phyloP scores from a whole-genome alignment of 2,329 filamentous ascomycete species.

The Sarocladium kiliense region DNA sequence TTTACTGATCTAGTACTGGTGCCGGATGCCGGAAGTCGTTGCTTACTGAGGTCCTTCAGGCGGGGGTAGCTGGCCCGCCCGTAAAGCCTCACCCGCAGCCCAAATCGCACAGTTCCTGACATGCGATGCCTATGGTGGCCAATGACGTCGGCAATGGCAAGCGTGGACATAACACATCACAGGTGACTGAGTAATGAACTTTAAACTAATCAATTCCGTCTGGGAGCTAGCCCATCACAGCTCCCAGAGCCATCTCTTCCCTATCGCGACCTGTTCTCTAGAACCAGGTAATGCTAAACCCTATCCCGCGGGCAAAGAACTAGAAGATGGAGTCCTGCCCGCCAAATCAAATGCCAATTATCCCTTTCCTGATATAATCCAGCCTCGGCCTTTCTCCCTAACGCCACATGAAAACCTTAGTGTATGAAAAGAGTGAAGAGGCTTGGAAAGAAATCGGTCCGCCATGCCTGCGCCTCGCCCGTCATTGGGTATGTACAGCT shows the following conservation, averaged over 20 bases:
- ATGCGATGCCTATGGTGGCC: too few species aligned
- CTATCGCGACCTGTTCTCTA: slow-evolving; percentile 10
- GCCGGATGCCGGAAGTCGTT: neutral
- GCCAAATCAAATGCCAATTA: neutral
- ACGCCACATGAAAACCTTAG: neutral
- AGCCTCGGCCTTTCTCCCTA: neutral
- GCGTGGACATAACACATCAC: too few species aligned
- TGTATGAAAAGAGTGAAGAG: neutral
- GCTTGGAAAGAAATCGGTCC: neutral
- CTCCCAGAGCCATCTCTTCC: slow-evolving; percentile 23
- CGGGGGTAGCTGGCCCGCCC: too few species aligned
- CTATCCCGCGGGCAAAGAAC: slow-evolving; percentile 5
- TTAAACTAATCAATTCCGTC: slow-evolving; percentile 9
- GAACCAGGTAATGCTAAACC: slow-evolving; percentile 16
- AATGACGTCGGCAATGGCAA: too few species aligned
- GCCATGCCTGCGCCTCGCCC: neutral
- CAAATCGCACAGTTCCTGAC: too few species aligned
- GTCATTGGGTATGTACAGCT: neutral
- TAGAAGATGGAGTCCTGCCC: slow-evolving; percentile 3
- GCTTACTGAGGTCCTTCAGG: too few species aligned
- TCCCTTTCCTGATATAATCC: neutral
- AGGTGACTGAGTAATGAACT: too few species aligned
- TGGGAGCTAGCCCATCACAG: slow-evolving; percentile 23
- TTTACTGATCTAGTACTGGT: too few species aligned
- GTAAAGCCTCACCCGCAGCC: too few species aligned